Percentiles rank a stretch among this genome's conserved stretches.
phyloP scores from a whole-genome alignment of 768 basidiomycete genomes.

The Xerocomus brunneocitrinus region DNA sequence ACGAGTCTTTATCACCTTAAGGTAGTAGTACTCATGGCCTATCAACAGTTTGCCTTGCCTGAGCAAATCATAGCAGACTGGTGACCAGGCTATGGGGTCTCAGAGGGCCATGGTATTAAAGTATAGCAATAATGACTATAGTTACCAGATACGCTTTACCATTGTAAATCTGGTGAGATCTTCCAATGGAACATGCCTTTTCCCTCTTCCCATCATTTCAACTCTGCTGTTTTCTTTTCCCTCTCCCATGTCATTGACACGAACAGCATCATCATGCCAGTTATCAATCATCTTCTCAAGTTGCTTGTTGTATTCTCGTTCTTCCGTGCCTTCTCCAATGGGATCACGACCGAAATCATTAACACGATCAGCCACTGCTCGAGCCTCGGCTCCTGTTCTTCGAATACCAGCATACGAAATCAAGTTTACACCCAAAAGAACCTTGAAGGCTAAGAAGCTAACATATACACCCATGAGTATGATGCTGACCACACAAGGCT shows the following conservation, averaged over 20 bases:
- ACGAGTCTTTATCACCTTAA: no score
- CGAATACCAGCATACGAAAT: slow-evolving; percentile 78
- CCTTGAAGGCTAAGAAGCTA: slow-evolving; percentile 81
- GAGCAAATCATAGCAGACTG: no score
- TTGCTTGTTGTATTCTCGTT: slow-evolving; percentile 82
- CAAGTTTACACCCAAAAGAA: slow-evolving; percentile 87
- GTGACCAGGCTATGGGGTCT: no score
- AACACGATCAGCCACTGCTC: slow-evolving; percentile 66
- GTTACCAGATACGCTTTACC: slow-evolving; percentile 84
- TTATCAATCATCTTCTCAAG: slow-evolving; percentile 70
- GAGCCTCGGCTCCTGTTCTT: slow-evolving; percentile 71
- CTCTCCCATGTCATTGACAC: slow-evolving; percentile 72
- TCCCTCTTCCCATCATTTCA: slow-evolving; percentile 27
- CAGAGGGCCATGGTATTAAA: no score
- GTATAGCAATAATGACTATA: no score
- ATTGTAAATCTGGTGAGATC: slow-evolving; percentile 93
- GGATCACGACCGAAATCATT: slow-evolving; percentile 91
- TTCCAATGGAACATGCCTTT: slow-evolving; percentile 67
- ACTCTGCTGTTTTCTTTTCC: slow-evolving; percentile 12
- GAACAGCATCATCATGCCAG: slow-evolving; percentile 60
- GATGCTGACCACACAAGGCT: slow-evolving; percentile 20
- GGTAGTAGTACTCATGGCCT: no score
- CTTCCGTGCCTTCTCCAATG: slow-evolving; percentile 85
- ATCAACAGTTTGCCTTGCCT: no score
- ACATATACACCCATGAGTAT: not conserved